phyloP scores from a whole-genome alignment of 352 stramenopile genomes.

The Globisporangium middletonii region DNA sequence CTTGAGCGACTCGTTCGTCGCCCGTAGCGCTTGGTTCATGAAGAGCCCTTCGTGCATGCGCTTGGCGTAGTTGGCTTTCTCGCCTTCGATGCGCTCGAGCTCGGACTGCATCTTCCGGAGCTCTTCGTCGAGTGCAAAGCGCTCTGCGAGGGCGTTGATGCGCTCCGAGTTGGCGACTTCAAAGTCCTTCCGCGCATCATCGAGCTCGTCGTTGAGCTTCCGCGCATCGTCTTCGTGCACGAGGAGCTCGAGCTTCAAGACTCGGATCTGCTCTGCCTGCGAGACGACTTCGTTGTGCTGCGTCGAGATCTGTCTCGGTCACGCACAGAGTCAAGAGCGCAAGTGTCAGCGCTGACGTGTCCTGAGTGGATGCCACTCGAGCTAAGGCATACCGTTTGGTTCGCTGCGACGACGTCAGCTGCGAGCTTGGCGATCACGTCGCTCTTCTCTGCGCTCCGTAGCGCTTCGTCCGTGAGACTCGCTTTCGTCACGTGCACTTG shows the following conservation, averaged over 20 bases:
- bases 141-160: constrained; percentile 54
- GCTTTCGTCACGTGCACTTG: constrained; percentile 24
- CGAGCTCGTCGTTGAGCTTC: constrained; percentile 50
- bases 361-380: neutral
- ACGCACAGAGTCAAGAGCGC: neutral
- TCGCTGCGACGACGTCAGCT: constrained; percentile 28
- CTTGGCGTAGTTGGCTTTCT: constrained; percentile 57
- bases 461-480: constrained; percentile 27
- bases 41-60: constrained; percentile 71
- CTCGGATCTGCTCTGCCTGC: constrained; percentile 41
- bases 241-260: constrained; percentile 61
- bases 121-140: constrained; percentile 55
- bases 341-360: neutral
- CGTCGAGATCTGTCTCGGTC: constrained; percentile 25
- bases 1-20: constrained; percentile 61
- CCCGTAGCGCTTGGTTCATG: constrained; percentile 67
- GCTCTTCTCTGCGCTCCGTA: constrained; percentile 39
- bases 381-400: constrained; percentile 19
- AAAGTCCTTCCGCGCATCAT: constrained; percentile 50
- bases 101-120: constrained; percentile 48
- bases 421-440: constrained; percentile 39
- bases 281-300: constrained; percentile 26
- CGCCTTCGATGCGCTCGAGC: constrained; percentile 40
- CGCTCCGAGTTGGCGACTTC: constrained; percentile 65
- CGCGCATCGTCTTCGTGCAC: constrained; percentile 65